Evolutionary conservation across 441 rosid genomes (phyloP).

Genomic region (Brassica balearica): DNA sequence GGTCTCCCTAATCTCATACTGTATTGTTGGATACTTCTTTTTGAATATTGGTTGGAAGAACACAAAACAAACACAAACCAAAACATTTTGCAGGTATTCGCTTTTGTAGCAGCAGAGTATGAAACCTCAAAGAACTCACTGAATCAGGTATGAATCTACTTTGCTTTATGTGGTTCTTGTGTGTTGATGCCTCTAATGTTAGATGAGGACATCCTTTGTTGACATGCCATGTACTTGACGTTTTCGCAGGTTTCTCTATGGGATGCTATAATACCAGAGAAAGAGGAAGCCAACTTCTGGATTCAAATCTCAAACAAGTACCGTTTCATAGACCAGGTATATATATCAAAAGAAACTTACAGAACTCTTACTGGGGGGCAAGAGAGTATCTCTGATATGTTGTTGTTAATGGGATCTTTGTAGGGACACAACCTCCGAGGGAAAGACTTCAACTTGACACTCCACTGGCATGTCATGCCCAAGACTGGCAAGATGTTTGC

Average conservation of each 20-base stretch:
- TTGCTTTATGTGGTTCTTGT: conserved; percentile 13
- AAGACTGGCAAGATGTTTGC: conserved; percentile 62
- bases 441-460: conserved; percentile 78
- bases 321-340: conserved; percentile 79
- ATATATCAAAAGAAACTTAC: background rate
- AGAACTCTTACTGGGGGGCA: background rate
- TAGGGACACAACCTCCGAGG: conserved; percentile 89
- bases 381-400: conserved; percentile 1
- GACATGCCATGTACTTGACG: background rate
- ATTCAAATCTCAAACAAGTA: conserved; percentile 78
- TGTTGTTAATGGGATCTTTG: conserved; percentile 17
- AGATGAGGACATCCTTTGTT: background rate
- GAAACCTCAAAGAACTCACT: conserved; percentile 66
- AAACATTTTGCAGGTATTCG: conserved; percentile 63
- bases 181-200: conserved; percentile 5
- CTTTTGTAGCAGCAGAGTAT: conserved; percentile 86
- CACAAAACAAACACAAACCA: background rate
- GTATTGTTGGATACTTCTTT: conserved; percentile 2
- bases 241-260: conserved; percentile 80
- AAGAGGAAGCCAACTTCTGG: conserved; percentile 80
- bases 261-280: conserved; percentile 84
- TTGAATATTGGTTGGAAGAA: background rate
- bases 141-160: conserved; percentile 63
- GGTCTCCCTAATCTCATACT: background rate
- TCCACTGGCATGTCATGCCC: conserved; percentile 80